Evolutionary conservation across 768 basidiomycete genomes (phyloP).

Genomic region (Boletus reticuloceps): DNA sequence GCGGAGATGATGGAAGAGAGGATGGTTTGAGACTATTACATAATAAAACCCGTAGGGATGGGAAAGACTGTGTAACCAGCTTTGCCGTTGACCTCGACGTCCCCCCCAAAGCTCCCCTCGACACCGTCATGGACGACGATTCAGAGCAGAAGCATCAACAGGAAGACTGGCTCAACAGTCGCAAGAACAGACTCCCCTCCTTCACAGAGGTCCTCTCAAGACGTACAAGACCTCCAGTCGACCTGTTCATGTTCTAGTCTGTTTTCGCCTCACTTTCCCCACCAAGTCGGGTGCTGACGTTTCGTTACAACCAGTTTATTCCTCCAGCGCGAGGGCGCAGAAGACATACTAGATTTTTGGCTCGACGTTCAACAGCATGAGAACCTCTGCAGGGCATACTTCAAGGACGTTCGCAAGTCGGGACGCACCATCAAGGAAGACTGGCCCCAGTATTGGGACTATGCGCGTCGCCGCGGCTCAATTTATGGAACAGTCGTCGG

Average conservation of each 20-base stretch:
- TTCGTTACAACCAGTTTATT: conserved; percentile 62
- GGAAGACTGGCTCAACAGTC: conserved; percentile 72
- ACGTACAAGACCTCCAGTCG: conserved; percentile 90
- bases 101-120: neutral
- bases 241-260: conserved; percentile 99
- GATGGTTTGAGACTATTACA: conserved; percentile 19
- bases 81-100: conserved; percentile 19
- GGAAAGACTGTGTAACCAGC: neutral
- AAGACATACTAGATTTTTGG: conserved; percentile 98
- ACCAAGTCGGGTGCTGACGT: conserved; percentile 2
- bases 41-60: conserved; percentile 19
- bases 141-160: conserved; percentile 44
- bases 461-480: conserved; percentile 86
- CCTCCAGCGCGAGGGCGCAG: conserved; percentile 91
- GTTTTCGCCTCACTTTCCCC: conserved; percentile 33
- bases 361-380: conserved; percentile 99
- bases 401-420: conserved; percentile 97
- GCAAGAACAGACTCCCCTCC: conserved; percentile 78
- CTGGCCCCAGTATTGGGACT: conserved; percentile 98
- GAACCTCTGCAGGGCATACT: conserved; percentile 97
- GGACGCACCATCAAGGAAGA: conserved; percentile 91
- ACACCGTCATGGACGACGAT: conserved; percentile 46
- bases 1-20: conserved; percentile 24
- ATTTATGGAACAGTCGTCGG: conserved; percentile 92
- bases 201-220: conserved; percentile 90